Evolutionary conservation across 75 land plant species (phyloP).

Genomic region (Pseudotsuga menziesii): DNA sequence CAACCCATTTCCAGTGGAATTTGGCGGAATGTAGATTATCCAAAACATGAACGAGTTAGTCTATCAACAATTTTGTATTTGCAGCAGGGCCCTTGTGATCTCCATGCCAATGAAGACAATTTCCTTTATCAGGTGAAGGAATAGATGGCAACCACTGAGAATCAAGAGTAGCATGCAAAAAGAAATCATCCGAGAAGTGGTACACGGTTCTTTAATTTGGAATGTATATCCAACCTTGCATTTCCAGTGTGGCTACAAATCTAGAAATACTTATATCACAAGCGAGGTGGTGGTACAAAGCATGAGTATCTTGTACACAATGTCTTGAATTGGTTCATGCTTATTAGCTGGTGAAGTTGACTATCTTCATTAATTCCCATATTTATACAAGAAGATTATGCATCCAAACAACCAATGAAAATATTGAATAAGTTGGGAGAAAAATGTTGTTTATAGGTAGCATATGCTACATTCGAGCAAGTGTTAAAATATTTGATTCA

Average conservation of each 20-base stretch:
- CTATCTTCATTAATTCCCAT: too few relatives aligned
- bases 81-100: conserved; percentile 25
- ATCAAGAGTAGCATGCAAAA: too few relatives aligned
- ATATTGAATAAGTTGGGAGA: conserved; percentile 81
- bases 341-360: too few relatives aligned
- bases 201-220: too few relatives aligned
- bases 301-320: too few relatives aligned
- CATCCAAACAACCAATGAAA: conserved; percentile 59
- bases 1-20: conserved; percentile 99
- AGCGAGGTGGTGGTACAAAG: conserved; percentile 55
- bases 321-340: too few relatives aligned
- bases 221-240: too few relatives aligned
- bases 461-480: conserved; percentile 69
- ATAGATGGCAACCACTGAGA: too few relatives aligned
- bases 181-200: too few relatives aligned
- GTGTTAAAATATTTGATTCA: conserved; percentile 62
- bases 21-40: conserved; percentile 91
- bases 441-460: conserved; percentile 69
- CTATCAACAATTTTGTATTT: conserved; percentile 32
- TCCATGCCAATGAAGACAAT: conserved; percentile 29
- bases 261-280: conserved; percentile 65
- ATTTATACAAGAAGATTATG: too few relatives aligned
- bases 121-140: too few relatives aligned
- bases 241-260: conserved; percentile 76
- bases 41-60: conserved; percentile 67